Evolutionary conservation across 768 basidiomycete species (phyloP), one percentile per base, ranked within the genome.

Genomic region (Lepiota brunneoincarnata): DNA sequence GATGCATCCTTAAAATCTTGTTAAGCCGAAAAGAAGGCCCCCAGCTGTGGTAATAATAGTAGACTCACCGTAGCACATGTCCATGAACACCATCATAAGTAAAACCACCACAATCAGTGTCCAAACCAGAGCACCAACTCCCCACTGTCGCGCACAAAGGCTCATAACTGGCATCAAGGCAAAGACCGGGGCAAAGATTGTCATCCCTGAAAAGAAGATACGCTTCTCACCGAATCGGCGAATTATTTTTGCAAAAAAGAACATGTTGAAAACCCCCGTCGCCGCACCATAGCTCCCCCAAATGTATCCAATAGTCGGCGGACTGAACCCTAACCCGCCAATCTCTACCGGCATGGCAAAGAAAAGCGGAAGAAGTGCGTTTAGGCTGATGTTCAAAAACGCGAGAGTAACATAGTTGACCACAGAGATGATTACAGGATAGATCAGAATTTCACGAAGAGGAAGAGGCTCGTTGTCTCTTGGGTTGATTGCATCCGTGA

Each of bases 341-440:
- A 83, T 76, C 14, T 73, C 72, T 40, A 83, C 68, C 1, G 89
- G 86, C 54, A 86, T 89, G 15, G 86, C 78, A 44, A 83, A 74
- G 67, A 89, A 89, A 7, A 89, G 68, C 1, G 90, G 89, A 9
- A 87, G 75, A 3, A 91, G 65, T 3, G 84, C 78, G 49, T 63
- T 64, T 38, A 74, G 59, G 6, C 67, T 65, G 41, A 89, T 85
- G 54, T 87, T 84, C 38, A 87, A 63, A 37, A 89, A 75, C 4
- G 88, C 81, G 23, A 91, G 76, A 10, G 74, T 64, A 15, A 79
- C 81, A 66, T 90, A 91, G 64, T 89, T 90, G 34, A 77, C 74
- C n/a, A 84, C 78, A 1, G 87, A 82, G 35, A 89, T 67, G 38
- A 89, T 61, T 5, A 91, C 83, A 14, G 75, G 82, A 17, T 78